These are phyloP conservation scores for Fraxinus platypoda DNA, from an alignment of 305 asterid species.

Conservation along the genomic window DNA sequence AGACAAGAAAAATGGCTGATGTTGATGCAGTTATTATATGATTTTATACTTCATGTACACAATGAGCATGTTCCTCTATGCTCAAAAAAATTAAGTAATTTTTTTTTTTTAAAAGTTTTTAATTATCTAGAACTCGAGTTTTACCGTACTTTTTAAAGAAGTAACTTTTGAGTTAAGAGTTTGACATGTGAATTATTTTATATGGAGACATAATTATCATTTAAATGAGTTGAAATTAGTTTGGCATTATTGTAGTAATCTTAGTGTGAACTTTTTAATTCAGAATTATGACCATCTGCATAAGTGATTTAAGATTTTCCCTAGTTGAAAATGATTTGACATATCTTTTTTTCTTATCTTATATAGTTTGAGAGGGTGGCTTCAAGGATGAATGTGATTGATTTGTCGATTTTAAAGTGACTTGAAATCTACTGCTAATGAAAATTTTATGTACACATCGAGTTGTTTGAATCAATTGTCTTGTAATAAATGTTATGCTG, in stretches of 20 bases:
- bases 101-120: no score
- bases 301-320: not conserved
- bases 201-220: not conserved
- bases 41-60: not conserved
- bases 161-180: not conserved
- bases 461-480: not conserved
- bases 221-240: not conserved
- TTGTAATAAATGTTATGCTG: not conserved
- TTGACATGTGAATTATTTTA: not conserved
- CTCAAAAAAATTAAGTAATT: no score
- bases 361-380: conserved; percentile 22
- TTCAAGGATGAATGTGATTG: conserved; percentile 15
- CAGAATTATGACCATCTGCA: not conserved
- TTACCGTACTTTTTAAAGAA: no score
- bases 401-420: conserved; percentile 14
- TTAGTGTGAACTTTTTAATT: not conserved
- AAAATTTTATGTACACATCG: no score
- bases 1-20: not conserved
- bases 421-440: conserved; percentile 23
- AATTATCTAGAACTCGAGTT: no score
- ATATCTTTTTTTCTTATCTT: not conserved
- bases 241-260: not conserved
- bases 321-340: conserved; percentile 26
- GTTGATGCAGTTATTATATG: not conserved
- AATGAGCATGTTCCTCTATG: no score